Percentiles rank a stretch among this genome's conserved stretches.
These are phyloP conservation scores for Cutaneotrichosporon sp. DNA, from an alignment of 1,284 basidiomycete genomes.

Conservation along the genomic window DNA sequence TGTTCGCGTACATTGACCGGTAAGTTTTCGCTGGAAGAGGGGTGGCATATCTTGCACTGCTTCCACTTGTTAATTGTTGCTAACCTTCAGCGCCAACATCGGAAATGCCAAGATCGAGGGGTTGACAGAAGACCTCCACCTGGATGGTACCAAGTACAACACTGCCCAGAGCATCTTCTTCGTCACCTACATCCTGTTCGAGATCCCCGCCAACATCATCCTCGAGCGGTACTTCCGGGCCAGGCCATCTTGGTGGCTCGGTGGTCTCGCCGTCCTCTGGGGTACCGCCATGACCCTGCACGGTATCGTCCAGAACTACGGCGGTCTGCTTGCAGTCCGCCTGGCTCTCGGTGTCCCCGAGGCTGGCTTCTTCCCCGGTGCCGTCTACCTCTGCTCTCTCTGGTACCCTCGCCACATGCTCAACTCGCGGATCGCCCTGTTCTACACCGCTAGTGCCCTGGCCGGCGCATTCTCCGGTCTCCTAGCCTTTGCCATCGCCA, in stretches of 20 bases:
- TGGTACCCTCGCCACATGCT: conserved; percentile 37
- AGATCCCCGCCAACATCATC: conserved; percentile 35
- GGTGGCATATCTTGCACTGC: too few species aligned
- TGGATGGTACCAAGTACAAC: conserved; percentile 33
- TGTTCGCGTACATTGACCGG: conserved; percentile 58
- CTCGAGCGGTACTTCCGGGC: conserved; percentile 23
- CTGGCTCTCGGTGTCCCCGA: conserved; percentile 32
- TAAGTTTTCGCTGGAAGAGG: conserved; percentile 59
- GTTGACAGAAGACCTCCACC: conserved; percentile 13
- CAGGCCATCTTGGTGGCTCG: conserved; percentile 26
- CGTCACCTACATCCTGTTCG: conserved; percentile 46
- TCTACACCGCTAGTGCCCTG: conserved; percentile 11
- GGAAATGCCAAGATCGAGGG: conserved; percentile 32
- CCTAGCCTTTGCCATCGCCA: conserved; percentile 39
- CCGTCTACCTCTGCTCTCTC: conserved; percentile 29
- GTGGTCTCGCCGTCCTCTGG: not conserved
- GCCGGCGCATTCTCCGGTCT: conserved; percentile 39
- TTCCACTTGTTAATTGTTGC: too few species aligned
- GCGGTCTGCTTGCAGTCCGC: conserved; percentile 10
- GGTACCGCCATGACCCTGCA: conserved; percentile 18
- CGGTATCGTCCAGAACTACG: conserved; percentile 6
- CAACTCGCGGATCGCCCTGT: conserved; percentile 25
- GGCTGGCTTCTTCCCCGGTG: conserved; percentile 36
- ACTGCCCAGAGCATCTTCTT: conserved; percentile 32
- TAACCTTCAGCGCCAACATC: conserved; percentile 16